Evolutionary conservation across 495 filamentous ascomycete species (phyloP).

Genomic region (Antarctomyces pellizariae): DNA sequence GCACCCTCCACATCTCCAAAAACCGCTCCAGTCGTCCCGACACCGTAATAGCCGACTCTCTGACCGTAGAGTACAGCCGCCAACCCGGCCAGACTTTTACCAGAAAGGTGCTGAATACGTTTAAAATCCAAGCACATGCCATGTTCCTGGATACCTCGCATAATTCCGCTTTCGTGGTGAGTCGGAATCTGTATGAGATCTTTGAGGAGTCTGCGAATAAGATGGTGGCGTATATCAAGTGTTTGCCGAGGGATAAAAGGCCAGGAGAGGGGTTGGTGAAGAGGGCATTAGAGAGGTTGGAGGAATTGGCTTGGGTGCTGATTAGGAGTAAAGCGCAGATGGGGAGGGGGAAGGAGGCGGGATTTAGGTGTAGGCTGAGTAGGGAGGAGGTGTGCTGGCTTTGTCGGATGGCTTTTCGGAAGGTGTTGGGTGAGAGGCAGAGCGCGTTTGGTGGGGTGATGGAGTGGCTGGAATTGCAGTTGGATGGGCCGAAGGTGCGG

Average conservation of each 20-base stretch:
- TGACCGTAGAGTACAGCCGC: constrained; percentile 54
- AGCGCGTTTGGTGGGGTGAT: constrained; percentile 35
- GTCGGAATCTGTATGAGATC: constrained; percentile 47
- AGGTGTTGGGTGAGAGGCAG: constrained; percentile 44
- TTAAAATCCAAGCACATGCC: constrained; percentile 67
- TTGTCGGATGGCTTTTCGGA: constrained; percentile 37
- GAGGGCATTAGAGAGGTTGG: constrained; percentile 25
- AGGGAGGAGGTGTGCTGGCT: constrained; percentile 38
- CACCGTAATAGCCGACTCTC: constrained; percentile 22
- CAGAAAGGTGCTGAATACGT: constrained; percentile 55
- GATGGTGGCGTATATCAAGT: constrained; percentile 55
- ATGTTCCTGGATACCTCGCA: constrained; percentile 78
- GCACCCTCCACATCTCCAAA: constrained; percentile 40
- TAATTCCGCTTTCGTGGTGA: constrained; percentile 43
- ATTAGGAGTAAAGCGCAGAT: constrained; percentile 34
- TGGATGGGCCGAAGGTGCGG: too few relatives aligned
- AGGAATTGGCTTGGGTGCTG: constrained; percentile 37
- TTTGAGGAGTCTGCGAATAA: constrained; percentile 63
- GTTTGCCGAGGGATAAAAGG: constrained; percentile 28
- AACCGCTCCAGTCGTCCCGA: constrained; percentile 5
- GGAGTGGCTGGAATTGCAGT: too few relatives aligned
- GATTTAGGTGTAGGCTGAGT: constrained; percentile 34
- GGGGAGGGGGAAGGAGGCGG: constrained; percentile 20
- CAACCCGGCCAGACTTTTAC: constrained; percentile 50
- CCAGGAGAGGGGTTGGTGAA: constrained; percentile 31